phyloP scores from a whole-genome alignment of 2,329 filamentous ascomycete species.

The Karstenula rhodostoma region DNA sequence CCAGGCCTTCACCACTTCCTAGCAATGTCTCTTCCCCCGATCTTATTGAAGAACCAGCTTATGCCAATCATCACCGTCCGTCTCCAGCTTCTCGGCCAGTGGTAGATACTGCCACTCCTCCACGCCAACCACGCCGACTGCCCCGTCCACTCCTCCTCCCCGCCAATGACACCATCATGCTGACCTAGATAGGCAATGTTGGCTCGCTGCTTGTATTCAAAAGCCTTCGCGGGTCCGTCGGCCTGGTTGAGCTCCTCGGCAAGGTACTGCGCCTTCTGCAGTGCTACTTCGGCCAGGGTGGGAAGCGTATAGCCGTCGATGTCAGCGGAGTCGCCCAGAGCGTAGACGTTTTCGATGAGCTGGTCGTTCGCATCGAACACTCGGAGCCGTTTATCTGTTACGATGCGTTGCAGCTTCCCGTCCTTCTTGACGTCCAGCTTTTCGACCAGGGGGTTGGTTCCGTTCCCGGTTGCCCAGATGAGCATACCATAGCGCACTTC shows the following conservation, averaged over 20 bases:
- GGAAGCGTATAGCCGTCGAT: constrained; percentile 6
- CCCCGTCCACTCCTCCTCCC: constrained; percentile 9
- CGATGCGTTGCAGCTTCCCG: constrained; percentile 9
- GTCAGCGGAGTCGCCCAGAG: constrained; percentile 9
- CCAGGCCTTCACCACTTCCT: constrained; percentile 4
- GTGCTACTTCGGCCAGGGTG: constrained; percentile 7
- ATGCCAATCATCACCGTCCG: constrained; percentile 8
- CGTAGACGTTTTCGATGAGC: constrained; percentile 5
- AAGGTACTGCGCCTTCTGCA: constrained; percentile 10
- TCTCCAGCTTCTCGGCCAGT: constrained; percentile 11
- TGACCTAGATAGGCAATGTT: constrained; percentile 10
- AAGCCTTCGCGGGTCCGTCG: not conserved
- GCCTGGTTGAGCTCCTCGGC: constrained; percentile 1
- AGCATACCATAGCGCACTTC: constrained; percentile 6
- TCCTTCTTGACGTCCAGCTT: constrained; percentile 9
- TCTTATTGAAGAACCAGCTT: constrained; percentile 11
- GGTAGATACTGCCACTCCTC: constrained; percentile 12
- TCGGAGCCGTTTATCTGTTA: constrained; percentile 5
- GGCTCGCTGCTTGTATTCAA: constrained; percentile 4
- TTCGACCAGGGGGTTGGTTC: not conserved
- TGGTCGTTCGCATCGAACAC: constrained; percentile 1
- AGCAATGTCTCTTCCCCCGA: constrained; percentile 10
- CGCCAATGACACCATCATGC: constrained; percentile 8
- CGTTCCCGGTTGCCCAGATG: constrained; percentile 10
- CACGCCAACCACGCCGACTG: constrained; percentile 11